Evolutionary conservation across 1,284 basidiomycete genomes (phyloP).

Genomic region (Laetiporus sulphureus): DNA sequence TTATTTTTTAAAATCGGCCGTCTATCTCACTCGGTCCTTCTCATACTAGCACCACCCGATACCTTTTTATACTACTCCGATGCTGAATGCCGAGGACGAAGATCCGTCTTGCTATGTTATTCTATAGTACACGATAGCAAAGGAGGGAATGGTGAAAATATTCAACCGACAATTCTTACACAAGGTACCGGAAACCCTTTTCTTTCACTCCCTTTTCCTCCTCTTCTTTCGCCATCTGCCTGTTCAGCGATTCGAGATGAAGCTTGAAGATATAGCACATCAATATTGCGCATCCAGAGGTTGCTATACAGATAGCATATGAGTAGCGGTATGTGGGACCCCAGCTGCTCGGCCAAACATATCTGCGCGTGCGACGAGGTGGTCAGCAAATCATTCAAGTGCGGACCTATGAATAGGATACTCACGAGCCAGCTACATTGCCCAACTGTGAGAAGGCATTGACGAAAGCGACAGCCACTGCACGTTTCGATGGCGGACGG

Average conservation of each 20-base stretch:
- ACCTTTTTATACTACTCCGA: too few relatives aligned
- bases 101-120: too few relatives aligned
- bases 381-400: not conserved
- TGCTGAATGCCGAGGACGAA: too few relatives aligned
- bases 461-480: constrained; percentile 67
- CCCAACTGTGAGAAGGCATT: constrained; percentile 69
- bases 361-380: constrained; percentile 18
- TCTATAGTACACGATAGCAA: too few relatives aligned
- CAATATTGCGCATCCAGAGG: constrained; percentile 36
- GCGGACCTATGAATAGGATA: not conserved
- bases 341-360: constrained; percentile 36
- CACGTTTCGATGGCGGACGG: constrained; percentile 64
- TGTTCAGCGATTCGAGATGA: constrained; percentile 44
- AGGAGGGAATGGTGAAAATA: too few relatives aligned
- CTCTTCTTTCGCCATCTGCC: constrained; percentile 37
- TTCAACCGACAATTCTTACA: constrained; percentile 9
- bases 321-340: constrained; percentile 35
- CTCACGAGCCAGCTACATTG: constrained; percentile 63
- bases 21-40: too few relatives aligned
- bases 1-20: too few relatives aligned
- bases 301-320: constrained; percentile 47
- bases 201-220: constrained; percentile 27
- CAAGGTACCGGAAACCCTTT: constrained; percentile 43
- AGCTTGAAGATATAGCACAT: constrained; percentile 50
- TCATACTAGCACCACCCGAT: too few relatives aligned